A percentile compares a stretch with the other conserved stretches of the same genome.
Conservation (phyloP, 345 rosid species). For the Leavenworthia alabamica region DNA sequence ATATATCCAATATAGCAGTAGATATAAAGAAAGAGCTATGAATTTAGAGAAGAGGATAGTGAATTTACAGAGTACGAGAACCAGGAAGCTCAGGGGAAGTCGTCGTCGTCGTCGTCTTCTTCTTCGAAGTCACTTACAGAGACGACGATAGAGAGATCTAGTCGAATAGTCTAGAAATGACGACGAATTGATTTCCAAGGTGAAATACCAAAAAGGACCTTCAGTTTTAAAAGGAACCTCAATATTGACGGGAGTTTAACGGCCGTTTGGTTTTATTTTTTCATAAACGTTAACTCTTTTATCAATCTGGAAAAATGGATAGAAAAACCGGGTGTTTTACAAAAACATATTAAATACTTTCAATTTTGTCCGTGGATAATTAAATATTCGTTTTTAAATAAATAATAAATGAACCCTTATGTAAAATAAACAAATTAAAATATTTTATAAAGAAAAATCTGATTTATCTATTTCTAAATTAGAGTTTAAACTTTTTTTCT, state of each 20-base stretch:
- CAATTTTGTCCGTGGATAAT: no score
- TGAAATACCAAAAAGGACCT: background rate
- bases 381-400: no score
- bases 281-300: no score
- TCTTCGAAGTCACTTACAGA: background rate
- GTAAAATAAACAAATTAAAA: no score
- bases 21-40: background rate
- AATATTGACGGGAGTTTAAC: background rate
- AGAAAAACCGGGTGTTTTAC: no score
- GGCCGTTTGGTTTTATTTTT: background rate
- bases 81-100: background rate
- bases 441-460: no score
- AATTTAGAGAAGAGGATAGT: background rate
- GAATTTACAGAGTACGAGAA: background rate
- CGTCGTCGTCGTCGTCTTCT: conserved; percentile 1
- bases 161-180: background rate
- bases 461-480: no score
- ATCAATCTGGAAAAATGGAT: no score
- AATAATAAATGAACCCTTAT: no score
- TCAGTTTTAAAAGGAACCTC: background rate
- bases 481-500: no score
- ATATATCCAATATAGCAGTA: background rate
- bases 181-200: background rate
- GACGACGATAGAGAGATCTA: conserved; percentile 9
- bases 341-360: no score